phyloP scores from a whole-genome alignment of 768 basidiomycete genomes.

The Tricholomella constricta region DNA sequence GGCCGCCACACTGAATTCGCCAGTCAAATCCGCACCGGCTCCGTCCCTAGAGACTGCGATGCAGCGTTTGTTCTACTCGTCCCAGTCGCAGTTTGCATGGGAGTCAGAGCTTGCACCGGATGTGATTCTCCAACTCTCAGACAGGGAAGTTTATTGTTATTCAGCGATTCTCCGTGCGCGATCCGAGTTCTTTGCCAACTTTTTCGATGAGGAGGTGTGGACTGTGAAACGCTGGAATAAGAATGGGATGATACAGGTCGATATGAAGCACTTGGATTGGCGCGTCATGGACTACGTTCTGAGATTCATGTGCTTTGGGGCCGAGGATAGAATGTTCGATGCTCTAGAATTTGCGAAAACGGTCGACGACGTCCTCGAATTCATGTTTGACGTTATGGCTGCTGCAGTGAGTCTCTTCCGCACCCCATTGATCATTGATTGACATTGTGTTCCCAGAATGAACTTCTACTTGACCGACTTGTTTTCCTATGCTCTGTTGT shows the following conservation, averaged over 20 bases:
- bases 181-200: slow-evolving; percentile 78
- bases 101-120: slow-evolving; percentile 53
- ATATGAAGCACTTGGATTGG: slow-evolving; percentile 75
- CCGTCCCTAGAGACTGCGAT: slow-evolving; percentile 56
- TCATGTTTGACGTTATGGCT: slow-evolving; percentile 84
- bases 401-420: slow-evolving; percentile 61
- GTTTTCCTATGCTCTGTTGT: slow-evolving; percentile 80
- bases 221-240: slow-evolving; percentile 58
- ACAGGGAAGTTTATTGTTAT: slow-evolving; percentile 66
- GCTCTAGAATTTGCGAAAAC: slow-evolving; percentile 62
- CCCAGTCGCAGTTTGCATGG: slow-evolving; percentile 21
- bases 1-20: slow-evolving; percentile 53
- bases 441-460: slow-evolving; percentile 53
- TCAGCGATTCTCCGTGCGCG: slow-evolving; percentile 80
- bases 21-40: slow-evolving; percentile 55
- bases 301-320: slow-evolving; percentile 75
- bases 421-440: neutral
- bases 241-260: slow-evolving; percentile 57
- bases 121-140: slow-evolving; percentile 69
- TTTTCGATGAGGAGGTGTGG: slow-evolving; percentile 88
- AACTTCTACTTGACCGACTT: slow-evolving; percentile 85
- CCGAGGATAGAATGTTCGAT: slow-evolving; percentile 67
- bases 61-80: slow-evolving; percentile 44
- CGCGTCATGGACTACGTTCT: slow-evolving; percentile 76
- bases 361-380: slow-evolving; percentile 78